A percentile compares a stretch with the other conserved stretches of the same genome.
Conservation (phyloP, 768 basidiomycete species). For the Psilocybe azurescens region DNA sequence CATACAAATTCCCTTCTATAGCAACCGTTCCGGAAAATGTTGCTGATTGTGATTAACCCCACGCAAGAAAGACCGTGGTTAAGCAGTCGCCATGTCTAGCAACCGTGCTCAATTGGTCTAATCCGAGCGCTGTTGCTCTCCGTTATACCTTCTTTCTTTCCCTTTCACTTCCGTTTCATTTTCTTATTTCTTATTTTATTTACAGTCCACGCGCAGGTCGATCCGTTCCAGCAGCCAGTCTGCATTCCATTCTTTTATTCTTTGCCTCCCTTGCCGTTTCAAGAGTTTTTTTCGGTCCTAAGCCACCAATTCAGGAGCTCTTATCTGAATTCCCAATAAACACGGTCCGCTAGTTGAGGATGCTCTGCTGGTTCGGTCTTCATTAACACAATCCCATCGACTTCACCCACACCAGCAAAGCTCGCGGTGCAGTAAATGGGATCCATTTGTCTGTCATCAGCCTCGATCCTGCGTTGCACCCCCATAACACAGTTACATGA, state of each 20-base stretch:
- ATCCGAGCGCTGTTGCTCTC: slow-evolving; percentile 10
- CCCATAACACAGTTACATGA: slow-evolving; percentile 50
- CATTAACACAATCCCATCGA: slow-evolving; percentile 15
- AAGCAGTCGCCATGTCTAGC: slow-evolving; percentile 16
- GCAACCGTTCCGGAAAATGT: slow-evolving; percentile 23
- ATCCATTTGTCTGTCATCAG: slow-evolving; percentile 71
- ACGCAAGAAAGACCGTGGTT: slow-evolving; percentile 14
- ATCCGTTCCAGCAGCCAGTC: slow-evolving; percentile 31
- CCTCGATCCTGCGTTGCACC: slow-evolving; percentile 74
- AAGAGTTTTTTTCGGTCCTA: not conserved
- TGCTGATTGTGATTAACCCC: slow-evolving; percentile 7
- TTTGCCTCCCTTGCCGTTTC: slow-evolving; percentile 4
- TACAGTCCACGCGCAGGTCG: slow-evolving; percentile 25
- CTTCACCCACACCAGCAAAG: slow-evolving; percentile 7
- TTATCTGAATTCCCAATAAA: not conserved
- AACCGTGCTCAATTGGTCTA: slow-evolving; percentile 13
- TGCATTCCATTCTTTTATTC: slow-evolving; percentile 35
- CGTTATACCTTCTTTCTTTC: slow-evolving; percentile 6
- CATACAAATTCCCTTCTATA: slow-evolving; percentile 20
- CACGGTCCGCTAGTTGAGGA: slow-evolving; percentile 13
- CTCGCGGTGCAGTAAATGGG: slow-evolving; percentile 41
- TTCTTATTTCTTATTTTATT: slow-evolving; percentile 17
- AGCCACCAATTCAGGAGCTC: not conserved
- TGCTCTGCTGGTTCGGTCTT: slow-evolving; percentile 20
- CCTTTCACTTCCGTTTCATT: slow-evolving; percentile 15